Conservation (phyloP, 2,329 filamentous ascomycete species). For the Chaetothyriales sp. region DNA sequence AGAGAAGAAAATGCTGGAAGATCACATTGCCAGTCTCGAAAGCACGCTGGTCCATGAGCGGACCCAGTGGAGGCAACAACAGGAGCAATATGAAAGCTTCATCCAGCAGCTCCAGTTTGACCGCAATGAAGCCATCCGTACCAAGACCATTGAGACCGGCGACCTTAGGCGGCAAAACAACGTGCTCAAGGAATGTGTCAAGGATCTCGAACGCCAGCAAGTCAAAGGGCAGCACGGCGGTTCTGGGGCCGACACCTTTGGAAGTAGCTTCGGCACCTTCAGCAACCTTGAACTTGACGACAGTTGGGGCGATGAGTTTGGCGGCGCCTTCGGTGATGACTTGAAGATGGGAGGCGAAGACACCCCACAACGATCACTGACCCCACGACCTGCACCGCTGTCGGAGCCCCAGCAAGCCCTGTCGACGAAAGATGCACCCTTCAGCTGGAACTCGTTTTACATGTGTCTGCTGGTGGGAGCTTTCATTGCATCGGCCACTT, state of each 20-base stretch:
- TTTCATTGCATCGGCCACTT: conserved; percentile 69
- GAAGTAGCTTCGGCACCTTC: conserved; percentile 63
- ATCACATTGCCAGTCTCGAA: conserved; percentile 42
- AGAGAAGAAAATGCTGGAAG: conserved; percentile 62
- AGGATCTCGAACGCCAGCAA: conserved; percentile 29
- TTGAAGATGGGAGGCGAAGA: conserved; percentile 44
- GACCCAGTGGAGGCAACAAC: conserved; percentile 48
- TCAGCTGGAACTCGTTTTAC: conserved; percentile 53
- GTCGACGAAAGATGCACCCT: conserved; percentile 46
- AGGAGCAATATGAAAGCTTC: conserved; percentile 63
- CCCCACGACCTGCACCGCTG: conserved; percentile 22
- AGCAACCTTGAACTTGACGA: conserved; percentile 68
- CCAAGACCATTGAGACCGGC: conserved; percentile 76
- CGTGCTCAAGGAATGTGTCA: conserved; percentile 54
- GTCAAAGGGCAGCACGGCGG: conserved; percentile 13
- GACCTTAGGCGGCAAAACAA: conserved; percentile 86
- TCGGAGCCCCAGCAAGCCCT: conserved; percentile 2
- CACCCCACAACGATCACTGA: conserved; percentile 25
- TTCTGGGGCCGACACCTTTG: conserved; percentile 39
- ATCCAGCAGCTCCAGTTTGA: conserved; percentile 65
- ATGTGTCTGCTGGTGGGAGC: conserved; percentile 96
- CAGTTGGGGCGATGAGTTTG: conserved; percentile 69
- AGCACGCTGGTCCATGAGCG: conserved; percentile 29
- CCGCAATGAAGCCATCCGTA: conserved; percentile 80
- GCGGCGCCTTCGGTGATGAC: conserved; percentile 56